Evolutionary conservation across 352 stramenopile genomes (phyloP).

Genomic region (Globisporangium heterothallicum): DNA sequence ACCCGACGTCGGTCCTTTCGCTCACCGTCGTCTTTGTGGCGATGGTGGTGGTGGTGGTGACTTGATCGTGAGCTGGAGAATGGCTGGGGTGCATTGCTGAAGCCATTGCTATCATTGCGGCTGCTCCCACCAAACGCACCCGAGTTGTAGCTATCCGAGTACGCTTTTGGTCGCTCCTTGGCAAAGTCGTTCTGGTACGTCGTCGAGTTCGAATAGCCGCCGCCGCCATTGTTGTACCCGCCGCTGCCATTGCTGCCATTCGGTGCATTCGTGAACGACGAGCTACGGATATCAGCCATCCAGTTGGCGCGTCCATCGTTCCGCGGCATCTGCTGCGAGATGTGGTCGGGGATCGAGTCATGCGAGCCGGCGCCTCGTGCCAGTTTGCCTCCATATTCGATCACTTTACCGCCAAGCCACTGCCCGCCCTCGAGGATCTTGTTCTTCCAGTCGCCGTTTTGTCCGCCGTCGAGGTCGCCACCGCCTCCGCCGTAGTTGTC

Average conservation of each 20-base stretch:
- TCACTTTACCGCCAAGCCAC: slow-evolving; percentile 68
- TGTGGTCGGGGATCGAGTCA: slow-evolving; percentile 44
- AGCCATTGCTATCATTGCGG: slow-evolving; percentile 6
- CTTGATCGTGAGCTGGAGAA: slow-evolving; percentile 4
- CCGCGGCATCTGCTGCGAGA: slow-evolving; percentile 31
- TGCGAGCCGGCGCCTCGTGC: slow-evolving; percentile 31
- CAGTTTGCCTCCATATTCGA: slow-evolving; percentile 60
- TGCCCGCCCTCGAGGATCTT: slow-evolving; percentile 65
- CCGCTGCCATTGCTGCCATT: slow-evolving; percentile 6
- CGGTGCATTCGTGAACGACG: slow-evolving; percentile 20
- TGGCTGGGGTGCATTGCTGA: slow-evolving; percentile 7
- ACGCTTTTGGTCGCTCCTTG: slow-evolving; percentile 48
- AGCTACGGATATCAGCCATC: slow-evolving; percentile 70
- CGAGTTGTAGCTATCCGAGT: slow-evolving; percentile 26
- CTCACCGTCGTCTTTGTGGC: slow-evolving; percentile 15
- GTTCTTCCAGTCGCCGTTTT: slow-evolving; percentile 56
- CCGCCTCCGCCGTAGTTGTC: slow-evolving; percentile 22
- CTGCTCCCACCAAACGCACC: slow-evolving; percentile 5
- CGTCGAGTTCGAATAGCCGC: slow-evolving; percentile 6
- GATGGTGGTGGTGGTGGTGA: slow-evolving; percentile 8
- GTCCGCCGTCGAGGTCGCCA: neutral
- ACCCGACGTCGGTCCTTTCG: slow-evolving; percentile 20
- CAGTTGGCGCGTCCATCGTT: slow-evolving; percentile 73
- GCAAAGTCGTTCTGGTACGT: slow-evolving; percentile 74
- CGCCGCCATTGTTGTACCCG: slow-evolving; percentile 16